A percentile compares a stretch with the other conserved stretches of the same genome.
Evolutionary conservation across 208 protist genomes (phyloP).

Genomic region (Sergeia podlipaevii): DNA sequence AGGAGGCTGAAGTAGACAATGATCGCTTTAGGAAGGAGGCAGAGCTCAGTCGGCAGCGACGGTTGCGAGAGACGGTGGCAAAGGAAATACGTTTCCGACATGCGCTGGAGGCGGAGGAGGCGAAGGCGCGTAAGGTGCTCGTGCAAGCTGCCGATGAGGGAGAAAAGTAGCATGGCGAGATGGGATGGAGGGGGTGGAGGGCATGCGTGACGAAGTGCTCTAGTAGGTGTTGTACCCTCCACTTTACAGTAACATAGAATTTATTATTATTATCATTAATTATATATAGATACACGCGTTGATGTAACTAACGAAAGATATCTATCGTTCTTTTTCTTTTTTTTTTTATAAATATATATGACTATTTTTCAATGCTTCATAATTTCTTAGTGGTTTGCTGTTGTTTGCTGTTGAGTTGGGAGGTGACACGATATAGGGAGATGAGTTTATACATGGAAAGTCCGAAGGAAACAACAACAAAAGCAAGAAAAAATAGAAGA

Average conservation of each 20-base stretch:
- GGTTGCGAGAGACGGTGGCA: slow-evolving; percentile 13
- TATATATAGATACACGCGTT: background rate
- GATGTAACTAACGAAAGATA: background rate
- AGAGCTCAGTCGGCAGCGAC: slow-evolving; percentile 15
- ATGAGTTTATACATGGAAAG: background rate
- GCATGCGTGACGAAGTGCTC: no score
- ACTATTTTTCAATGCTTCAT: background rate
- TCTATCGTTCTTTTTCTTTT: slow-evolving; percentile 6
- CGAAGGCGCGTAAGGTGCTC: slow-evolving; percentile 11
- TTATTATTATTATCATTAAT: slow-evolving; percentile 5
- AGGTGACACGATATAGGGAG: background rate
- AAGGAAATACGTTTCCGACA: slow-evolving; percentile 4
- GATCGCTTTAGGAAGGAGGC: slow-evolving; percentile 29
- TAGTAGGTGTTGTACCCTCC: background rate
- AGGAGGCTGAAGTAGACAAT: slow-evolving; percentile 21
- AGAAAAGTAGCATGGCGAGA: background rate
- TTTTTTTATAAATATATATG: slow-evolving; percentile 1
- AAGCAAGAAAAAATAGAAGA: no score
- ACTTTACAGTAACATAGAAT: no score
- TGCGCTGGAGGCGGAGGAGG: slow-evolving; percentile 18
- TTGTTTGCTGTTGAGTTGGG: background rate
- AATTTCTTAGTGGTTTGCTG: background rate
- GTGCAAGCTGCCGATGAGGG: slow-evolving; percentile 7
- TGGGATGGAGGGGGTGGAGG: background rate
- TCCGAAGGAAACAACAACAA: no score